Percentiles rank a stretch among this genome's conserved stretches.
These are phyloP conservation scores for Trichoderma sp. DNA, from an alignment of 2,329 filamentous ascomycete genomes.

Conservation along the genomic window DNA sequence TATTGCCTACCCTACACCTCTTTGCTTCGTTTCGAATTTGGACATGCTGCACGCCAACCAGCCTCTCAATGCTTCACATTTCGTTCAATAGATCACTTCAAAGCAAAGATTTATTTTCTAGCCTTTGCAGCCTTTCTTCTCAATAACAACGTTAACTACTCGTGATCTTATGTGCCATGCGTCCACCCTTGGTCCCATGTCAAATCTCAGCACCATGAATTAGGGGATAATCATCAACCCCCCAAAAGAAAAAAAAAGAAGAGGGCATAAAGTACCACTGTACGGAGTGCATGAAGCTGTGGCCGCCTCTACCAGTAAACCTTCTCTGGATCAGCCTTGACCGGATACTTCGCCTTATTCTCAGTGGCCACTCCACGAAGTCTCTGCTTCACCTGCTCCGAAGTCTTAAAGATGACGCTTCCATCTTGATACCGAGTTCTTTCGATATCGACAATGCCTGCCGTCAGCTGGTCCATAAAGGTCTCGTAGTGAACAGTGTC, in stretches of 20 bases:
- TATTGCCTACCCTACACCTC: neutral
- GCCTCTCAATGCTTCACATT: neutral
- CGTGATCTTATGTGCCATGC: neutral
- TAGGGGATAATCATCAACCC: neutral
- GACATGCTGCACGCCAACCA: neutral
- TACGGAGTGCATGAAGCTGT: no score
- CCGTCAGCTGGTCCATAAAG: slow-evolving; percentile 34
- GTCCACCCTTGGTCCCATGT: neutral
- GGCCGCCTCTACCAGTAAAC: neutral
- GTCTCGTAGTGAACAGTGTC: slow-evolving; percentile 36
- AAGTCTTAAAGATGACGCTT: slow-evolving; percentile 28
- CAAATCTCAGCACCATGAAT: no score
- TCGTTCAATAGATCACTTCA: neutral
- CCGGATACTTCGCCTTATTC: neutral
- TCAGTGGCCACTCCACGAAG: neutral
- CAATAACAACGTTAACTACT: neutral
- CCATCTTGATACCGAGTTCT: slow-evolving; percentile 26
- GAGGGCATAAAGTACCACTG: neutral
- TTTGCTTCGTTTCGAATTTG: neutral
- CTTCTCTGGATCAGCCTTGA: no score
- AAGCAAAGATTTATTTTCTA: neutral
- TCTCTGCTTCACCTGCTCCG: slow-evolving; percentile 18
- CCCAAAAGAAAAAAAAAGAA: neutral
- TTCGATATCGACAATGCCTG: slow-evolving; percentile 30
- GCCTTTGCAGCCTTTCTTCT: neutral